Evolutionary conservation across 495 filamentous ascomycete genomes (phyloP).

Genomic region (Neohortaea acidophila): DNA sequence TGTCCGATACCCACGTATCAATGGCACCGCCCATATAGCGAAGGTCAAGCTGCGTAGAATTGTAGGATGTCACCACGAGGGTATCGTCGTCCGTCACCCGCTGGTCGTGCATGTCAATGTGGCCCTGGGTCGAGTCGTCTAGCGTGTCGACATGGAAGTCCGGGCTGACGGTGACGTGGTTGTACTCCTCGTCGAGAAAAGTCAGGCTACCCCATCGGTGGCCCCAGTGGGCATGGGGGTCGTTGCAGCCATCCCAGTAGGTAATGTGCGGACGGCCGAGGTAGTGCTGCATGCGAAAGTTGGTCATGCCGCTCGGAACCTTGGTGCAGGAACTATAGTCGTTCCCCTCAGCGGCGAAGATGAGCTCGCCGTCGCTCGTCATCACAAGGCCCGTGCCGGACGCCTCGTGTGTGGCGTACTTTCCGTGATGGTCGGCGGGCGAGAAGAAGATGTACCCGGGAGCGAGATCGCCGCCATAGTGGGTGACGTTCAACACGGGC

Average conservation of each 20-base stretch:
- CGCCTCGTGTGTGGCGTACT: background rate
- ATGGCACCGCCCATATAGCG: constrained; percentile 6
- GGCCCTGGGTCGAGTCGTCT: background rate
- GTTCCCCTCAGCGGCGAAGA: constrained; percentile 8
- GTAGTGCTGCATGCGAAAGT: constrained; percentile 8
- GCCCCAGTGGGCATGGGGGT: constrained; percentile 8
- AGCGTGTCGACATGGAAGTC: constrained; percentile 5
- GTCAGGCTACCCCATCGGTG: constrained; percentile 14
- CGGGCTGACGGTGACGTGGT: constrained; percentile 5
- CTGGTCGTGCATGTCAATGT: constrained; percentile 14
- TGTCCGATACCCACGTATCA: constrained; percentile 14
- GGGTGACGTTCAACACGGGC: constrained; percentile 12
- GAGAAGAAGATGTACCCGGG: constrained; percentile 11
- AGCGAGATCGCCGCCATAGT: constrained; percentile 6
- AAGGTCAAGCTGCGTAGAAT: constrained; percentile 11
- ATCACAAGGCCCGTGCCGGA: constrained; percentile 5
- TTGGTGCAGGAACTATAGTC: background rate
- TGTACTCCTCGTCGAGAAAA: constrained; percentile 13
- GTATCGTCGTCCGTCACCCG: constrained; percentile 12
- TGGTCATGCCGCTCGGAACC: constrained; percentile 1
- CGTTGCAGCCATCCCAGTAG: constrained; percentile 9
- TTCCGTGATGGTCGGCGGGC: background rate
- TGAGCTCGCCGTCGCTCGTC: constrained; percentile 8
- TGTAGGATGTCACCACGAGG: constrained; percentile 15
- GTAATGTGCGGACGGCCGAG: constrained; percentile 2